Evolutionary conservation across 2,329 filamentous ascomycete species (phyloP).

Genomic region (Botrytis deweyae): DNA sequence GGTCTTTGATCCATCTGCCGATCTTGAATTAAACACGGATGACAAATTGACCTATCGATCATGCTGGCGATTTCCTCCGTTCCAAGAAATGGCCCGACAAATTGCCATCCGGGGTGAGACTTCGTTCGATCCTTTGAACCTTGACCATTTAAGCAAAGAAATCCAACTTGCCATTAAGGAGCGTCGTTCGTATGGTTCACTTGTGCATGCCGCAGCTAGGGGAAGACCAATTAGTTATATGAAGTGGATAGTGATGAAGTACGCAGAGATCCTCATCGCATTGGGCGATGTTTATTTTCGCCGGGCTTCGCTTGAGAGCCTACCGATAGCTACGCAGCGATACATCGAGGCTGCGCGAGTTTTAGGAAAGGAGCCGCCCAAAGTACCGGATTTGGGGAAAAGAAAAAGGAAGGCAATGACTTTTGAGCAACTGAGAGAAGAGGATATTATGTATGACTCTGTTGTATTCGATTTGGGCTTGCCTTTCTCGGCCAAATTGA

Average conservation of each 20-base stretch:
- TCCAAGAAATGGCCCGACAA: not conserved
- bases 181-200: slow-evolving; percentile 26
- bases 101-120: not conserved
- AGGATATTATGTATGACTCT: not conserved
- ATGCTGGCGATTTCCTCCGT: slow-evolving; percentile 7
- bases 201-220: slow-evolving; percentile 35
- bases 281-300: slow-evolving; percentile 38
- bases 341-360: slow-evolving; percentile 38
- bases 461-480: not conserved
- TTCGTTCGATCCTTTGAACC: slow-evolving; percentile 33
- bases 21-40: not conserved
- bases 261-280: slow-evolving; percentile 39
- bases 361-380: slow-evolving; percentile 26
- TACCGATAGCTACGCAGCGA: slow-evolving; percentile 36
- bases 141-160: not conserved
- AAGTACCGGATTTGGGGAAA: not conserved
- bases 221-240: slow-evolving; percentile 37
- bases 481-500: not conserved
- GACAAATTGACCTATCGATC: not conserved
- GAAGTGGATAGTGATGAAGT: slow-evolving; percentile 40
- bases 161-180: not conserved
- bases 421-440: not conserved
- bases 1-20: not conserved
- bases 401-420: not conserved
- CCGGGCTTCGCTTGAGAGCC: slow-evolving; percentile 35